Percentiles rank a stretch among this genome's conserved stretches.
phyloP scores from a whole-genome alignment of 306 rosid genomes.

The Prunus kanzakura region DNA sequence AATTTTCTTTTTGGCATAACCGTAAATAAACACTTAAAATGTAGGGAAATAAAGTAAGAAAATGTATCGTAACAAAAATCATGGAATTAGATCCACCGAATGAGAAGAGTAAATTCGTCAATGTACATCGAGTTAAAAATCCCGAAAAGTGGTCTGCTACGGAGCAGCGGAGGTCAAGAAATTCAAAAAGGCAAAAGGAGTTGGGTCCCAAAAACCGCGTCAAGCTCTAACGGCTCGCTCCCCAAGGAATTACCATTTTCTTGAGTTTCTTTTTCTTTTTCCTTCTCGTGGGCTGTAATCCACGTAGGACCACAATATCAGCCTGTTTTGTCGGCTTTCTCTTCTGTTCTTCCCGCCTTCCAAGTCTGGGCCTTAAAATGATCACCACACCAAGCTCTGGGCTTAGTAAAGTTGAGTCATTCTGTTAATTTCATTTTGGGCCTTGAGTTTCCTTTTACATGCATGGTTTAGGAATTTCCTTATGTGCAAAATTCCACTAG shows the following conservation, averaged over 20 bases:
- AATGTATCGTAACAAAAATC: too few species aligned
- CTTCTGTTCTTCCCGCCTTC: slow-evolving; percentile 1
- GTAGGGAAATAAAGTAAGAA: too few species aligned
- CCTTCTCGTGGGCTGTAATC: neutral
- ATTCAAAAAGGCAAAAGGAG: neutral
- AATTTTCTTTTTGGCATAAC: too few species aligned
- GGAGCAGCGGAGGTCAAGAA: neutral
- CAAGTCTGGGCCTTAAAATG: neutral
- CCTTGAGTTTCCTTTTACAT: neutral
- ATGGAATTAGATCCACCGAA: neutral
- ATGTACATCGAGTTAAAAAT: neutral
- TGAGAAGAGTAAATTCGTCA: neutral
- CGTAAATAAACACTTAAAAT: too few species aligned
- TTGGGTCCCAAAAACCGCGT: slow-evolving; percentile 29
- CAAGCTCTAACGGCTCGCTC: slow-evolving; percentile 13
- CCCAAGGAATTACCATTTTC: slow-evolving; percentile 4
- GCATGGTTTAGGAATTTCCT: too few species aligned
- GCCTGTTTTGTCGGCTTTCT: slow-evolving; percentile 4
- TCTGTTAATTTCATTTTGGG: neutral
- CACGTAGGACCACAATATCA: slow-evolving; percentile 6
- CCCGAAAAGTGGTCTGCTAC: neutral
- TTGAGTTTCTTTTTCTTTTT: neutral
- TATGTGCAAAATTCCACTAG: too few species aligned
- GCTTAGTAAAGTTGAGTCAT: neutral
- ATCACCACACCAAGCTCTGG: neutral